Evolutionary conservation across 176 grass and related monocot genomes (phyloP), one percentile per base, ranked within the genome.

Genomic region (Alopecurus myosuroides): DNA sequence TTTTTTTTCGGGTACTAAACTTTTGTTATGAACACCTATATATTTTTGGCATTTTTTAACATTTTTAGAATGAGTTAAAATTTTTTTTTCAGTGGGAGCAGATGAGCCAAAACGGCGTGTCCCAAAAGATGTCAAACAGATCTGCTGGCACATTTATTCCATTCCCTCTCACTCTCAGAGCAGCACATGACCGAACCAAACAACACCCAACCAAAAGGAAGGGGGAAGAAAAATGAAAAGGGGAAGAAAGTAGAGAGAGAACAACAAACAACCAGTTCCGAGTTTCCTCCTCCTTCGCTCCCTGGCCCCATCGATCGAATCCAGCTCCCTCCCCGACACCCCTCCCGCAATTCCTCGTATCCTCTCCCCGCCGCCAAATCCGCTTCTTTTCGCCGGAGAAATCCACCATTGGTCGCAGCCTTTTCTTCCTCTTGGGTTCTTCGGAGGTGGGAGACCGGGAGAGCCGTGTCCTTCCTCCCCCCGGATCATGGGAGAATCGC

Each of bases 301-400:
- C 35, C 56, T 80, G 89, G 85, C 75, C 88, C 92, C 41, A 88
- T 88, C 92, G 80, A 86, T 88, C 92, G 82, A 86, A 91, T 94
- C 88, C 82, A 88, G 75, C 85, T 44, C 41, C 41, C 41, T 40
- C 37, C 3, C 37, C 4, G 37, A 40, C 37, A 1, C 83, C 42
- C 49, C 86, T 82, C 84, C 18, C 74, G 63, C 63, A 83, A 78
- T 88, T 83, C 74, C 74, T 70, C 74, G 11, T 26, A 25, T 49
- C 37, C 49, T 89, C 82, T 31, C n/a, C 22, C 66, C 37, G 36
- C 60, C 11, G 67, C 85, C 36, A 75, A 75, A 67, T 89, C 52
- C 37, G 75, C 76, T 57, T 19, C 28, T 14, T 14, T 56, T 71
- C 61, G 9, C 28, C 18, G 15, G 17, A 81, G 74, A 74, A 81